Conservation (phyloP, 2,329 filamentous ascomycete genomes). For the Coleophoma eucalyptorum region DNA sequence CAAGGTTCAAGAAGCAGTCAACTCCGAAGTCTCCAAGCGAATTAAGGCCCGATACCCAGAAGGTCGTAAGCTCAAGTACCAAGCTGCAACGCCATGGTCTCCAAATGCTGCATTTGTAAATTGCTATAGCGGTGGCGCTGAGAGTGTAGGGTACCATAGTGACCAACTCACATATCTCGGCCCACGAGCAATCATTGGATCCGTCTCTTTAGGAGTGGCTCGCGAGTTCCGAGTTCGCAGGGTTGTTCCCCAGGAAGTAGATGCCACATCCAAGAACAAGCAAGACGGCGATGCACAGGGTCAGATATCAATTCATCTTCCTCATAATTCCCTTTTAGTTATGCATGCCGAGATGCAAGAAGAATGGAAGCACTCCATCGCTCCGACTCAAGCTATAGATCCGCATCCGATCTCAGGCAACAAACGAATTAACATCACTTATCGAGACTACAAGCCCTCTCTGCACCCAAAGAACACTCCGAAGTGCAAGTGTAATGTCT, state of each 20-base stretch:
- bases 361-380: slow-evolving; percentile 88
- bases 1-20: slow-evolving; percentile 72
- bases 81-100: slow-evolving; percentile 69
- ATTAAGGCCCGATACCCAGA: slow-evolving; percentile 65
- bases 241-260: slow-evolving; percentile 58
- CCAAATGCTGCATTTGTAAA: slow-evolving; percentile 95
- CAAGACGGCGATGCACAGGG: slow-evolving; percentile 63
- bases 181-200: slow-evolving; percentile 83
- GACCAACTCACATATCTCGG: slow-evolving; percentile 94
- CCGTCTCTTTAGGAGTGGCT: slow-evolving; percentile 85
- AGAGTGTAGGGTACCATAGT: slow-evolving; percentile 88
- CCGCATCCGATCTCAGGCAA: slow-evolving; percentile 80
- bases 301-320: slow-evolving; percentile 88
- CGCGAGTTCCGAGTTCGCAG: slow-evolving; percentile 86
- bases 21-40: slow-evolving; percentile 68
- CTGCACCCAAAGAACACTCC: slow-evolving; percentile 78
- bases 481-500: slow-evolving; percentile 69
- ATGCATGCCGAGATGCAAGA: slow-evolving; percentile 99
- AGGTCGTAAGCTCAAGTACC: slow-evolving; percentile 71
- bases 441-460: slow-evolving; percentile 75
- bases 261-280: slow-evolving; percentile 19
- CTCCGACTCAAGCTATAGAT: slow-evolving; percentile 70
- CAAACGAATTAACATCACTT: slow-evolving; percentile 88
- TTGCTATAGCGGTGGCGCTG: slow-evolving; percentile 77
- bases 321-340: slow-evolving; percentile 87